Base-by-base conservation (phyloP, 169 alveolate species). In the Plasmodium inui region DNA sequence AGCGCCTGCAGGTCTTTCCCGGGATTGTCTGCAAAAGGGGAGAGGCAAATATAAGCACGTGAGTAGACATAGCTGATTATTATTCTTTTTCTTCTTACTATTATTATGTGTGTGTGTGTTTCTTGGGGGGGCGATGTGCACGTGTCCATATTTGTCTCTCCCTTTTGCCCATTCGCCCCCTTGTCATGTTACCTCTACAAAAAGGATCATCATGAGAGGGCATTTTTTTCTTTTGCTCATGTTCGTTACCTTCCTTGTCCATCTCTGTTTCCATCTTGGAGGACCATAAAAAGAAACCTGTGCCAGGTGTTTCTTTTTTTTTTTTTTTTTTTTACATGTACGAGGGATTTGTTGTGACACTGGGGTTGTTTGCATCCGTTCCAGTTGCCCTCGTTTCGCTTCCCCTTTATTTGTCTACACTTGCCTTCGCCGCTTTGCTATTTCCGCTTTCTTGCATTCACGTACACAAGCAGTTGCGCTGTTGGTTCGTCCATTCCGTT, bases 241-340 rank as follows among this genome's bases (percentile, higher is more conserved):
- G n/a, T 67, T 67, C 4, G 37, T 67, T 67, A 67, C 76, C 76
- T 67, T 67, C 76, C 76, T 67, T 67, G 76, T 67, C 76, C 28
- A 67, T 28, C 22, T 67, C 22, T 67, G 30, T 28, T 67, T 26
- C 37, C 76, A 67, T 67, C 17, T 67, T 67, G 30, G 37, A 26
- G 5, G 30, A 67, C 76, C 30, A 67, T 26, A 19, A 67, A 22
- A 26, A 8, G 37, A 67, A 26, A 26, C 28, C n/a, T 67, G 17
- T 26, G 34, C 9, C 37, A 22, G 9, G n/a, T 67, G 12, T 67
- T 22, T 67, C 5, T 67, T 67, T 28, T 67, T 67, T 67, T 67
- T 67, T n/a, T 67, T 67, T 67, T 61, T 61, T 61, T 61, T 61
- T 61, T 61, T 19, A 50, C 61, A 50, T 17, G 3, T 50, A 50